A percentile compares a stretch with the other conserved stretches of the same genome.
Conservation (phyloP, 2,329 filamentous ascomycete species). For the Stachybotrys echinatus region DNA sequence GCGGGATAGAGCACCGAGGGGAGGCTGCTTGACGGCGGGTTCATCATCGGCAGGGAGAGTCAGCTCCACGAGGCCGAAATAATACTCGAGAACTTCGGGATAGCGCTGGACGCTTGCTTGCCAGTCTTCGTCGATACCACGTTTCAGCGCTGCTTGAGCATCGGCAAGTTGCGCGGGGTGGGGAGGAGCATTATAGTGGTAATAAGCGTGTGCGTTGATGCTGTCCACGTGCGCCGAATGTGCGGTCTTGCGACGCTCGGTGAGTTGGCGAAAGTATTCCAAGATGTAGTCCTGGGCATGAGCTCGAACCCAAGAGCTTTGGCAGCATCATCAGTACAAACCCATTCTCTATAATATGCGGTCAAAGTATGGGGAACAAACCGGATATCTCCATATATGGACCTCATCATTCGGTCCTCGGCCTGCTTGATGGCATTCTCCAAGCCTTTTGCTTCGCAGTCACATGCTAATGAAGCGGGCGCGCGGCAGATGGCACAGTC, state of each 20-base stretch:
- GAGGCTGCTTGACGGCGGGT: constrained; percentile 52
- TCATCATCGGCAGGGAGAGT: constrained; percentile 60
- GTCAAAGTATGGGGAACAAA: constrained; percentile 26
- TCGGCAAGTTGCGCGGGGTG: constrained; percentile 58
- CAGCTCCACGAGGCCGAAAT: constrained; percentile 65
- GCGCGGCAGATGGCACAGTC: constrained; percentile 63
- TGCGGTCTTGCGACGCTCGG: constrained; percentile 53
- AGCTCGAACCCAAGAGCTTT: constrained; percentile 57
- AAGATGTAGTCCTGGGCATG: constrained; percentile 66
- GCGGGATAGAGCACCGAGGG: constrained; percentile 47
- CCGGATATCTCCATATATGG: constrained; percentile 59
- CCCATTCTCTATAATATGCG: constrained; percentile 1
- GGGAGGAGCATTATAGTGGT: constrained; percentile 52
- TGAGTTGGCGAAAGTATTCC: constrained; percentile 57
- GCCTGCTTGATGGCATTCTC: constrained; percentile 59
- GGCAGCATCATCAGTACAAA: constrained; percentile 4
- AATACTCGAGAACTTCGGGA: constrained; percentile 78
- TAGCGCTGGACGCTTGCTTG: constrained; percentile 69
- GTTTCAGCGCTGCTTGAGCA: constrained; percentile 62
- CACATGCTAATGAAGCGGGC: constrained; percentile 53
- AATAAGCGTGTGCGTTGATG: constrained; percentile 48
- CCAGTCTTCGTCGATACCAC: constrained; percentile 76
- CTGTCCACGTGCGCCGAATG: constrained; percentile 52
- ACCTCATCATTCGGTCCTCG: constrained; percentile 58
- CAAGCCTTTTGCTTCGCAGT: constrained; percentile 61